A percentile compares a stretch with the other conserved stretches of the same genome.
phyloP scores from a whole-genome alignment of 1,284 basidiomycete genomes.

The Trichosporon asahii region DNA sequence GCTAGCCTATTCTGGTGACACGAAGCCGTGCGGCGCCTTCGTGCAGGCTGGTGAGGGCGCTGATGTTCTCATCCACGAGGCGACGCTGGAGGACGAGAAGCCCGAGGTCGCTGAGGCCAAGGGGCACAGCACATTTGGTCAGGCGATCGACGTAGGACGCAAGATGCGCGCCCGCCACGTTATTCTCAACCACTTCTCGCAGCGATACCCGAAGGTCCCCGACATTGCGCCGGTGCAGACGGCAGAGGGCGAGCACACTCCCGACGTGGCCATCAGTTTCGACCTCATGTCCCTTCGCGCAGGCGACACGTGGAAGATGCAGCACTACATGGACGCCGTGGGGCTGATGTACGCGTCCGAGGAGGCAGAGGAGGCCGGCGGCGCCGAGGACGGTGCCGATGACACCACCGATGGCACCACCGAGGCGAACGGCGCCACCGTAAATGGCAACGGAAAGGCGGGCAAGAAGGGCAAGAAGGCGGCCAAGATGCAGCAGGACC shows the following conservation, averaged over 20 bases:
- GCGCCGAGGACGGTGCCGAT: conserved; percentile 46
- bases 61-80: conserved; percentile 88
- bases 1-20: conserved; percentile 83
- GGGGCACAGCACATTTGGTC: conserved; percentile 83
- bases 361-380: conserved; percentile 55
- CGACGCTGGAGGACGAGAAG: conserved; percentile 79
- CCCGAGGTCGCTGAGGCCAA: conserved; percentile 67
- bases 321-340: conserved; percentile 67
- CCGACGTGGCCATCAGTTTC: conserved; percentile 69
- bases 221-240: conserved; percentile 38
- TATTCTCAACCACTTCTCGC: conserved; percentile 91
- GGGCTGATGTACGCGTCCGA: conserved; percentile 64
- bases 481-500: not conserved
- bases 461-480: not conserved
- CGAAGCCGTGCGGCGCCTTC: conserved; percentile 69
- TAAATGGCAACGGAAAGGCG: not conserved
- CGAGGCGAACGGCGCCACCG: not conserved
- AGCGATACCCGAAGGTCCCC: conserved; percentile 85
- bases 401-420: conserved; percentile 25
- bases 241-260: conserved; percentile 26
- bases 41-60: conserved; percentile 65
- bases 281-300: conserved; percentile 72
- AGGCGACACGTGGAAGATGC: conserved; percentile 76
- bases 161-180: conserved; percentile 80
- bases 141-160: conserved; percentile 72